Evolutionary conservation across 805 yeast species (phyloP).

Genomic region (Candida ascalaphidarum): DNA sequence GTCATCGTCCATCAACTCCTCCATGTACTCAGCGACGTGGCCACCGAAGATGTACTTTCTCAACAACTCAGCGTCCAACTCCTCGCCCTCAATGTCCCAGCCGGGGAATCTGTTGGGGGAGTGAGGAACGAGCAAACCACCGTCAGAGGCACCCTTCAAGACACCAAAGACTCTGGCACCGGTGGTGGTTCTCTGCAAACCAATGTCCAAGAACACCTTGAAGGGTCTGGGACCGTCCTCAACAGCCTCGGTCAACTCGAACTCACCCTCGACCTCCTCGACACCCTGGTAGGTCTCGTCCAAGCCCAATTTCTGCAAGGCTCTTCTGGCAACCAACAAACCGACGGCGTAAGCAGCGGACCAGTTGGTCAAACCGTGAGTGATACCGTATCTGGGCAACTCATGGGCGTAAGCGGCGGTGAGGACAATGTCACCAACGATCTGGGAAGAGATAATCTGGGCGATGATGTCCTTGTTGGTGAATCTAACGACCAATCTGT

Average conservation of each 20-base stretch:
- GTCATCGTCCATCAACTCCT: slow-evolving; percentile 99
- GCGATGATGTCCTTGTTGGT: slow-evolving; percentile 99
- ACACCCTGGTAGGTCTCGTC: slow-evolving; percentile 98
- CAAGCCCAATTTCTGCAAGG: slow-evolving; percentile 92
- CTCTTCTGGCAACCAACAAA: slow-evolving; percentile 97
- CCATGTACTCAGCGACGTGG: slow-evolving; percentile 99
- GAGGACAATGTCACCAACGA: slow-evolving; percentile 93
- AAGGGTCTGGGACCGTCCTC: slow-evolving; percentile 99
- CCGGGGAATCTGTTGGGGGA: slow-evolving; percentile 99
- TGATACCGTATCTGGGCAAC: slow-evolving; percentile 95
- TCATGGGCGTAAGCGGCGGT: slow-evolving; percentile 99
- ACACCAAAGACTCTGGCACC: slow-evolving; percentile 99
- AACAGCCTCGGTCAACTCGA: slow-evolving; percentile 95
- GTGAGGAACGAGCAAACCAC: slow-evolving; percentile 99
- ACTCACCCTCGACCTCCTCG: slow-evolving; percentile 99
- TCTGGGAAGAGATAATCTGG: slow-evolving; percentile 93
- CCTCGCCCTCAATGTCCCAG: slow-evolving; percentile 98
- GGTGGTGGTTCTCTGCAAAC: slow-evolving; percentile 99
- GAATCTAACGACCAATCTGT: slow-evolving; percentile 99
- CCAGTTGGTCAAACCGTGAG: slow-evolving; percentile 99
- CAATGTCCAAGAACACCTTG: slow-evolving; percentile 98
- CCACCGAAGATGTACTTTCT: slow-evolving; percentile 99
- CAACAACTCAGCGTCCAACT: slow-evolving; percentile 92
- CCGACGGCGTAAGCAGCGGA: slow-evolving; percentile 99
- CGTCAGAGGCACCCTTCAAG: slow-evolving; percentile 99